Conservation (phyloP, 371 early-diverging fungal genomes). For the Saksenaea oblongispora region DNA sequence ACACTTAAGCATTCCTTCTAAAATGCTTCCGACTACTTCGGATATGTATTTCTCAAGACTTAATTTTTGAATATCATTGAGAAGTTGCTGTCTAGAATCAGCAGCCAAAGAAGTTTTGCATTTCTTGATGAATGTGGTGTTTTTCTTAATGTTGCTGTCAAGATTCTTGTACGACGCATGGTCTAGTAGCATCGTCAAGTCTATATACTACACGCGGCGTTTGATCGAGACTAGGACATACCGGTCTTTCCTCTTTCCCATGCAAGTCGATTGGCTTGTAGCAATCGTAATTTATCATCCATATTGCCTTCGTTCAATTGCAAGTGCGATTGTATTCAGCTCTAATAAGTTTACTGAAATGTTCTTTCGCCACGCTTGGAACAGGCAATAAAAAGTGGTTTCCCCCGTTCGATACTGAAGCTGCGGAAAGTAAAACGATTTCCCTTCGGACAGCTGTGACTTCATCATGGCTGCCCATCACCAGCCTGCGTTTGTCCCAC, state of each 20-base stretch:
- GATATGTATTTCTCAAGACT: slow-evolving; percentile 95
- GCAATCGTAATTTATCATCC: slow-evolving; percentile 26
- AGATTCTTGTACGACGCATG: slow-evolving; percentile 55
- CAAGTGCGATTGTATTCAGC: neutral
- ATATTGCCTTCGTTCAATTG: neutral
- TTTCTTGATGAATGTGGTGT: slow-evolving; percentile 93
- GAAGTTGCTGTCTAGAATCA: slow-evolving; percentile 68
- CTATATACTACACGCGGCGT: neutral
- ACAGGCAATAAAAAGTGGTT: too few relatives aligned
- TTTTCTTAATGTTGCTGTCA: slow-evolving; percentile 96
- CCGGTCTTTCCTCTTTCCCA: slow-evolving; percentile 44
- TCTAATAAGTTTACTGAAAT: neutral
- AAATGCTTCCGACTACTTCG: slow-evolving; percentile 84
- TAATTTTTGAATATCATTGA: slow-evolving; percentile 83
- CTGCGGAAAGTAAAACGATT: too few relatives aligned
- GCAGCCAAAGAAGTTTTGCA: slow-evolving; percentile 82
- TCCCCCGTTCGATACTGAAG: too few relatives aligned
- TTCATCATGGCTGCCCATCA: too few relatives aligned
- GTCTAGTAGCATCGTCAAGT: slow-evolving; percentile 15
- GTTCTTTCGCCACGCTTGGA: neutral
- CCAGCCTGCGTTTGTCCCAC: too few relatives aligned
- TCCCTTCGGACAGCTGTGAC: too few relatives aligned
- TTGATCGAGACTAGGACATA: neutral
- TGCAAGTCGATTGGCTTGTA: slow-evolving; percentile 30
- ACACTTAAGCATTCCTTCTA: slow-evolving; percentile 77